Evolutionary conservation across 1,284 basidiomycete species (phyloP).

Genomic region (Filobasidium uniguttulatum): DNA sequence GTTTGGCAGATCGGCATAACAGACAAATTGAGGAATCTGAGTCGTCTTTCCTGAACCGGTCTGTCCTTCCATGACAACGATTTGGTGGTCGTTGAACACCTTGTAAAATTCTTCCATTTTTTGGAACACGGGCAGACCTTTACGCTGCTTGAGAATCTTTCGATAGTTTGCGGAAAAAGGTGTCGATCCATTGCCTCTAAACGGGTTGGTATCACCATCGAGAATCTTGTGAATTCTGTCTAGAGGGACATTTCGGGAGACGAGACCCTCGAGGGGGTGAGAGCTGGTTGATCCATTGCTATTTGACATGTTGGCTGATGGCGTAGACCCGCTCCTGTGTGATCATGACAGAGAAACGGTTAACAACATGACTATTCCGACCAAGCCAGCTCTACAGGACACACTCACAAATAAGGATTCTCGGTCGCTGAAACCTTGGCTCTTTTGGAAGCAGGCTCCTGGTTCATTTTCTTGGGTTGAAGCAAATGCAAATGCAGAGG

Average conservation of each 20-base stretch:
- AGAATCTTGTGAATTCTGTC: conserved; percentile 58
- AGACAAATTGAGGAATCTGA: conserved; percentile 96
- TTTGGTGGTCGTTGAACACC: conserved; percentile 58
- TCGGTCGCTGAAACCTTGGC: conserved; percentile 9
- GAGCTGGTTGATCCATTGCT: neutral
- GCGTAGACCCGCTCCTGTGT: neutral
- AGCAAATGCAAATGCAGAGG: too few species aligned
- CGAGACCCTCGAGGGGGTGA: conserved; percentile 60
- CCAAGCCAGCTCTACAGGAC: neutral
- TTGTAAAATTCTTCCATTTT: conserved; percentile 88
- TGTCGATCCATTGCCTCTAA: conserved; percentile 42
- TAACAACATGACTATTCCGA: neutral
- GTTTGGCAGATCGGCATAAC: conserved; percentile 82
- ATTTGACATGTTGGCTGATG: conserved; percentile 1
- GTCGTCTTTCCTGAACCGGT: conserved; percentile 98
- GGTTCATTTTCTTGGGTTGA: neutral
- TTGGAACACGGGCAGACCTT: conserved; percentile 77
- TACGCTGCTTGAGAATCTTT: conserved; percentile 71
- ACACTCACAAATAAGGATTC: conserved; percentile 14
- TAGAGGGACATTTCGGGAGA: conserved; percentile 61
- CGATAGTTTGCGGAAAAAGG: conserved; percentile 68
- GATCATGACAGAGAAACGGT: neutral
- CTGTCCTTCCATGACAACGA: conserved; percentile 93
- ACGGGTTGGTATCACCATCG: conserved; percentile 75
- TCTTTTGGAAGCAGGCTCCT: conserved; percentile 15